Conservation (phyloP, 2,329 filamentous ascomycete genomes). For the Diaporthe capsici region DNA sequence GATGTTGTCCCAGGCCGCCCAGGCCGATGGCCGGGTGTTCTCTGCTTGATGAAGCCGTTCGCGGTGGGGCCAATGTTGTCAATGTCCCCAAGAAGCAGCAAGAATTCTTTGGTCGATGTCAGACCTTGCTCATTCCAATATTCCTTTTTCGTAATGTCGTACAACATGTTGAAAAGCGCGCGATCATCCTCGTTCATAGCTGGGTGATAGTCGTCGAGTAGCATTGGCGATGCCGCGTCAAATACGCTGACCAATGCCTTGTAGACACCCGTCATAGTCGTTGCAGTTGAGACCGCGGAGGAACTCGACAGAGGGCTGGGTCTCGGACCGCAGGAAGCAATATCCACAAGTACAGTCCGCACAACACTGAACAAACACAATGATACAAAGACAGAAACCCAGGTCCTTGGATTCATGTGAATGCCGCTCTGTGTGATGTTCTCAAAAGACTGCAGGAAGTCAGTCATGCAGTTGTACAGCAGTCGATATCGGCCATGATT, state of each 20-base stretch:
- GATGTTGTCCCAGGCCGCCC: conserved; percentile 51
- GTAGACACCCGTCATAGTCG: conserved; percentile 63
- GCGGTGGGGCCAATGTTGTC: conserved; percentile 55
- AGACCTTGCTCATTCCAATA: conserved; percentile 64
- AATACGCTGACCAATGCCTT: conserved; percentile 66
- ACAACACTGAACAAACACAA: conserved; percentile 72
- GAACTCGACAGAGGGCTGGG: conserved; percentile 34
- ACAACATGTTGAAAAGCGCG: conserved; percentile 58
- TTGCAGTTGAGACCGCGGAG: conserved; percentile 42
- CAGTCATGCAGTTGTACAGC: conserved; percentile 64
- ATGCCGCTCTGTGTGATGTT: conserved; percentile 56
- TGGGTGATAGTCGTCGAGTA: conserved; percentile 59
- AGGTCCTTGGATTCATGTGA: conserved; percentile 58
- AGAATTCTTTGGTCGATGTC: conserved; percentile 63
- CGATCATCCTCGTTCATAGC: conserved; percentile 62
- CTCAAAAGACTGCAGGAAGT: conserved; percentile 69
- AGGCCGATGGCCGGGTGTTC: conserved; percentile 50
- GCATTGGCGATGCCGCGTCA: conserved; percentile 57
- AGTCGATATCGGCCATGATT: conserved; percentile 62
- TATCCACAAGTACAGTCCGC: conserved; percentile 65
- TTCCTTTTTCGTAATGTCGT: conserved; percentile 61
- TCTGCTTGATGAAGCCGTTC: conserved; percentile 59
- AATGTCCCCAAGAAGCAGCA: conserved; percentile 63
- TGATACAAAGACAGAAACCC: conserved; percentile 67
- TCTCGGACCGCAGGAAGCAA: conserved; percentile 51